Percentiles rank a stretch among this genome's conserved stretches.
These are phyloP conservation scores for Xylaria sp. DNA, from an alignment of 495 filamentous ascomycete species.

Conservation along the genomic window DNA sequence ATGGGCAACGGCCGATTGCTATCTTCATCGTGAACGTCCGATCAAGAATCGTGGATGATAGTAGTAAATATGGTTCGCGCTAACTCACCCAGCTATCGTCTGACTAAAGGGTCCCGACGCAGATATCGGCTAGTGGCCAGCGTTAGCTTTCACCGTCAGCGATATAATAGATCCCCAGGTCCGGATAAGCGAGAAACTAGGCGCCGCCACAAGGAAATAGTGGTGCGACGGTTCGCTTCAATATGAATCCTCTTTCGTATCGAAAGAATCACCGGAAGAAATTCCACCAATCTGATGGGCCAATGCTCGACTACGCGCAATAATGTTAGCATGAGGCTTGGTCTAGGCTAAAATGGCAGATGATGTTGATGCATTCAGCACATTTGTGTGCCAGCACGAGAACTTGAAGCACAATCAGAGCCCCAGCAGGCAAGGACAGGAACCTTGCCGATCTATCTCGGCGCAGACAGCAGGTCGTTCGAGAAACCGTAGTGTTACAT, in stretches of 20 bases:
- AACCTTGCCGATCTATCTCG: conserved; percentile 16
- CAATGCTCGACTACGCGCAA: neutral
- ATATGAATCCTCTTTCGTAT: conserved; percentile 15
- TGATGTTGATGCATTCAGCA: neutral
- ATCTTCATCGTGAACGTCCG: neutral
- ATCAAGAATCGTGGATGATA: neutral
- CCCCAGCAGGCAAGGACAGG: neutral
- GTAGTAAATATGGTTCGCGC: neutral
- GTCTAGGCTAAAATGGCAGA: conserved; percentile 15
- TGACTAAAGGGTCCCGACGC: neutral
- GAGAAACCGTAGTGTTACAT: conserved; percentile 14
- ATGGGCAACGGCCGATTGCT: neutral
- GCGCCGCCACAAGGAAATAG: neutral
- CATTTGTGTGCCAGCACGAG: neutral
- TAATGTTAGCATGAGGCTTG: conserved; percentile 12
- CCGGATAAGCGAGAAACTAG: conserved; percentile 2
- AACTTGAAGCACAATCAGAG: neutral
- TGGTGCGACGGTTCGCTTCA: conserved; percentile 3
- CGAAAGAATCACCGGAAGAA: conserved; percentile 1
- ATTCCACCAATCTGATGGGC: conserved; percentile 21
- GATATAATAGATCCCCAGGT: neutral
- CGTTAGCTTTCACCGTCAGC: neutral
- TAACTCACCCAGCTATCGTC: neutral
- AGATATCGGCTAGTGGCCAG: neutral
- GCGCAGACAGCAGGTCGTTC: conserved; percentile 10